phyloP scores from a whole-genome alignment of 768 basidiomycete genomes.

The Favolaschia claudopus region DNA sequence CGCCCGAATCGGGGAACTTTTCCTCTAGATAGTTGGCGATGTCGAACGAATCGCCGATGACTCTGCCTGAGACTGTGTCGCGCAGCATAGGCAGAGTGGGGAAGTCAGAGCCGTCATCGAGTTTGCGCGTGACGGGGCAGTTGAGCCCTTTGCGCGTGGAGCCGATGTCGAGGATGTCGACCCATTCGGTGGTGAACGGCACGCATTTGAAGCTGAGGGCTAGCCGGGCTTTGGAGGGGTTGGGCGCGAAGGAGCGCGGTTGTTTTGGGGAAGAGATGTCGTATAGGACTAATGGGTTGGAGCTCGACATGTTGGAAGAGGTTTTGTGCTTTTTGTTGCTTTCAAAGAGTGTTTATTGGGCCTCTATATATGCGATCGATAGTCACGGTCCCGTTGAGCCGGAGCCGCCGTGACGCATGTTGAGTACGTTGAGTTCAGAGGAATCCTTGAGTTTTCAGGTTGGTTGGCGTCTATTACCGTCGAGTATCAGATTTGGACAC shows the following conservation, averaged over 20 bases:
- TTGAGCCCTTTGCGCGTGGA: conserved; percentile 33
- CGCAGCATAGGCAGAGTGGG: conserved; percentile 52
- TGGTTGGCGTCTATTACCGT: no score
- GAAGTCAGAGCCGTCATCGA: conserved; percentile 27
- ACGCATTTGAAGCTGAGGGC: conserved; percentile 19
- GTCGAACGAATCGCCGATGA: conserved; percentile 41
- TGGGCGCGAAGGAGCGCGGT: conserved; percentile 8
- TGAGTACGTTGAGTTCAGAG: no score
- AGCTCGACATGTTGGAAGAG: no score
- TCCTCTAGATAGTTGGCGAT: conserved; percentile 50
- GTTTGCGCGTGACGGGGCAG: conserved; percentile 29
- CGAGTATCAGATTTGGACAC: no score
- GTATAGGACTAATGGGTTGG: no score
- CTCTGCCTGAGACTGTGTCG: conserved; percentile 39
- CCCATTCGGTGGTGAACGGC: conserved; percentile 47
- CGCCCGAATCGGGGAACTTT: conserved; percentile 39
- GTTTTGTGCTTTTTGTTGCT: no score
- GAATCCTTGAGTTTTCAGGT: no score
- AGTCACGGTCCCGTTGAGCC: no score
- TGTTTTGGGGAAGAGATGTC: conserved; percentile 2
- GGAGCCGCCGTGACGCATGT: no score
- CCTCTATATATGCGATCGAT: no score
- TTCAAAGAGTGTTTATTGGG: no score
- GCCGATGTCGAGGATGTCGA: conserved; percentile 50
- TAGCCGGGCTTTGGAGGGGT: conserved; percentile 16